These are phyloP conservation scores for Orobanche coerulescens DNA, from an alignment of 257 asterid species.

Conservation along the genomic window DNA sequence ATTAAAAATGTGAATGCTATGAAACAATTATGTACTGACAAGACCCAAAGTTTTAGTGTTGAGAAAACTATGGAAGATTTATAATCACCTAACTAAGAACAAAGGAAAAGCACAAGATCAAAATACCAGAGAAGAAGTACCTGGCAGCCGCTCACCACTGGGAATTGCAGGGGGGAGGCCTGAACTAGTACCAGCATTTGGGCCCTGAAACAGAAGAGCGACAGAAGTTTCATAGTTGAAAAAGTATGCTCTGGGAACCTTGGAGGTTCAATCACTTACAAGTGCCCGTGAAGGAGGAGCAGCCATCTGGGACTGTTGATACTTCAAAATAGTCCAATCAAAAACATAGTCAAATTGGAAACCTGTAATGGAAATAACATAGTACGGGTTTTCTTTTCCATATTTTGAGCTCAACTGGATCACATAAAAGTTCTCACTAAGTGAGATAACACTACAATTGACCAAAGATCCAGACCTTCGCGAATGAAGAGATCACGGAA, in stretches of 20 bases:
- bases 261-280: slow-evolving; percentile 39
- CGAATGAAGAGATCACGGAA: slow-evolving; percentile 97
- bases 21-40: not conserved
- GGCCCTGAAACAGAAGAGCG: slow-evolving; percentile 43
- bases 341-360: slow-evolving; percentile 94
- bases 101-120: not conserved
- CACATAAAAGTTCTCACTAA: not conserved
- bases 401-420: slow-evolving; percentile 3
- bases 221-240: not conserved
- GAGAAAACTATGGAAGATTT: not conserved
- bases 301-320: slow-evolving; percentile 88
- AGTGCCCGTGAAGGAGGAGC: slow-evolving; percentile 68
- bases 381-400: not conserved
- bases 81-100: not conserved
- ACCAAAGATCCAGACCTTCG: slow-evolving; percentile 54
- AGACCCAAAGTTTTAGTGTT: not conserved
- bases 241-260: not conserved
- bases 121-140: slow-evolving; percentile 26
- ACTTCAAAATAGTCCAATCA: slow-evolving; percentile 97
- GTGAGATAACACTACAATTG: not conserved
- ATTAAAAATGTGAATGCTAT: not conserved
- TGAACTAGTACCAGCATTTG: slow-evolving; percentile 72
- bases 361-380: slow-evolving; percentile 38
- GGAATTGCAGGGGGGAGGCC: slow-evolving; percentile 86
- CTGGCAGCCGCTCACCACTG: slow-evolving; percentile 57